Evolutionary conservation across 1,284 basidiomycete genomes (phyloP).

Genomic region (Fomitopsis schrenkii): DNA sequence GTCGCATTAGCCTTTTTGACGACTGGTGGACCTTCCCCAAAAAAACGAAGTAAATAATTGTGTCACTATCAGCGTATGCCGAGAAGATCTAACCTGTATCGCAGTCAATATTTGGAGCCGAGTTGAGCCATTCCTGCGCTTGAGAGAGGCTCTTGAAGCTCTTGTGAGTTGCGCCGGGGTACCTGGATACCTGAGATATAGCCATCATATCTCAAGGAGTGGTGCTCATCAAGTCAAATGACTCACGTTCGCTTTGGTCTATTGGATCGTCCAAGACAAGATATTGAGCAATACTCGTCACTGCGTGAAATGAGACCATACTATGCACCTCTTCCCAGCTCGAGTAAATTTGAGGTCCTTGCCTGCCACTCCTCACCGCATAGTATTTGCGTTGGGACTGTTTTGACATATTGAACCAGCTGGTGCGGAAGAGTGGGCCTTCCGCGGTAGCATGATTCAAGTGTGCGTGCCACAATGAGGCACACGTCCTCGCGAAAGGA

Average conservation of each 20-base stretch:
- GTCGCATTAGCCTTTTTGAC: background rate
- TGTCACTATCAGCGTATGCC: background rate
- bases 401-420: background rate
- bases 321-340: background rate
- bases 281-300: background rate
- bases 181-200: slow-evolving; percentile 22
- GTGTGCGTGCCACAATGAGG: background rate
- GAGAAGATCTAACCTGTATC: background rate
- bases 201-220: too few species aligned
- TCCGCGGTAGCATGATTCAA: background rate
- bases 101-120: background rate
- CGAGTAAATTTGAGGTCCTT: background rate
- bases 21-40: too few species aligned
- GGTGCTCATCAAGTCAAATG: background rate
- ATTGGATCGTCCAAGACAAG: too few species aligned
- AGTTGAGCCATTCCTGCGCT: slow-evolving; percentile 42
- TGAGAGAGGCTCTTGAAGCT: slow-evolving; percentile 39
- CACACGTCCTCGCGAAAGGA: too few species aligned
- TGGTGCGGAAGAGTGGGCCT: background rate
- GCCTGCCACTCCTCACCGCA: background rate
- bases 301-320: background rate
- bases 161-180: slow-evolving; percentile 30
- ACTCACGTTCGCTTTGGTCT: background rate
- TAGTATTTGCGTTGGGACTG: background rate
- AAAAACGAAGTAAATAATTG: too few species aligned